Evolutionary conservation across 345 rosid species (phyloP).

Genomic region (Sisymbrium altissimum): DNA sequence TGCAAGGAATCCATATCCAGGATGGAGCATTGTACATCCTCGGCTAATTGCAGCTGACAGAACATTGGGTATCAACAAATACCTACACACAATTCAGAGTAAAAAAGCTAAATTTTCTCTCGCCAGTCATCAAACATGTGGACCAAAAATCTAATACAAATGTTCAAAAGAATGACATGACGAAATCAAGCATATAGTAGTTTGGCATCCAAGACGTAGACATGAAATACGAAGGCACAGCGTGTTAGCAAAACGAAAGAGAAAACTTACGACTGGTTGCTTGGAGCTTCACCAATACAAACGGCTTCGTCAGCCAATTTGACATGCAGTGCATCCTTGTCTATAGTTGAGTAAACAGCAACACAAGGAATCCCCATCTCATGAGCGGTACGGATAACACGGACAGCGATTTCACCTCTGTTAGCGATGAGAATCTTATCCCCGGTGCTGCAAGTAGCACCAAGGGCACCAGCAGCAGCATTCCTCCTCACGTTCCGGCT

Average conservation of each 20-base stretch:
- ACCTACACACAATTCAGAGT: constrained; percentile 43
- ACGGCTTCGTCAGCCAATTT: constrained; percentile 94
- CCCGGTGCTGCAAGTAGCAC: constrained; percentile 55
- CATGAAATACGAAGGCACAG: background rate
- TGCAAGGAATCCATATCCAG: constrained; percentile 98
- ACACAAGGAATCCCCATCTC: constrained; percentile 98
- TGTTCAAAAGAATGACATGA: background rate
- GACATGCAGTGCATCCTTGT: constrained; percentile 94
- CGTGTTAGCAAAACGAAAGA: background rate
- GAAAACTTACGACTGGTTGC: constrained; percentile 84
- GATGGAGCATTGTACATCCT: constrained; percentile 94
- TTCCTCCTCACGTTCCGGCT: constrained; percentile 36
- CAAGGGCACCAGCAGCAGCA: constrained; percentile 58
- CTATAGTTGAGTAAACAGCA: constrained; percentile 93
- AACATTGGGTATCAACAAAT: constrained; percentile 83
- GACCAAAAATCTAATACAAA: background rate
- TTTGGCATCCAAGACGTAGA: background rate
- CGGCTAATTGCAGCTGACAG: constrained; percentile 90
- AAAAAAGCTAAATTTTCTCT: background rate
- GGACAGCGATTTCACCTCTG: constrained; percentile 96
- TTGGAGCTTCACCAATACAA: constrained; percentile 99
- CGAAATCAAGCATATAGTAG: background rate
- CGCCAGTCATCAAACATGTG: background rate
- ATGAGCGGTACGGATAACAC: constrained; percentile 92
- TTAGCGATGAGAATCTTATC: constrained; percentile 93